Conservation (phyloP, 371 early-diverging fungal genomes). For the Mortierella sp. region DNA sequence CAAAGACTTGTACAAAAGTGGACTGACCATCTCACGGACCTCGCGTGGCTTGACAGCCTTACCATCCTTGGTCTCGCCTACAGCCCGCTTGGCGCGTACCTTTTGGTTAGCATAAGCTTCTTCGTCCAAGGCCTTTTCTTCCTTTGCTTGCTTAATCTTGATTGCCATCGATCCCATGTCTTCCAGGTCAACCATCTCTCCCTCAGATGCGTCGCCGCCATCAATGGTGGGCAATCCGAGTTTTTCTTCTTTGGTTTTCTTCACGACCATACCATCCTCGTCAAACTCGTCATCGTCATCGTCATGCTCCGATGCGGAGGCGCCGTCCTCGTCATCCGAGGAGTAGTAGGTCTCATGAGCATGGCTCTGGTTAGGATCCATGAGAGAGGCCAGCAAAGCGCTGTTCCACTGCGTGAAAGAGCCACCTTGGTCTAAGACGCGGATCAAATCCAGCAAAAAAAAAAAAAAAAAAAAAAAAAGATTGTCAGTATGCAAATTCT, state of each 20-base stretch:
- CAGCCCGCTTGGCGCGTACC: conserved; percentile 60
- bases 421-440: conserved; percentile 58
- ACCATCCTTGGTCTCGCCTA: conserved; percentile 54
- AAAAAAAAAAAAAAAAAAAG: not conserved
- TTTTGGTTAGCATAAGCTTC: conserved; percentile 60
- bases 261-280: conserved; percentile 46
- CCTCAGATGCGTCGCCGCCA: conserved; percentile 56
- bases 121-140: conserved; percentile 66
- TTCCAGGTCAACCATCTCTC: conserved; percentile 81
- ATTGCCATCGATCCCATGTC: conserved; percentile 77
- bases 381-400: conserved; percentile 59
- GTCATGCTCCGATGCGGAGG: conserved; percentile 62
- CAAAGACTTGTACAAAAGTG: conserved; percentile 75
- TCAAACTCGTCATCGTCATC: conserved; percentile 54
- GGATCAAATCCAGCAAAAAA: not conserved
- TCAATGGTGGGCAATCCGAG: conserved; percentile 51
- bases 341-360: conserved; percentile 62
- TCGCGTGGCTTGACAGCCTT: conserved; percentile 53
- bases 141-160: conserved; percentile 67
- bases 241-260: conserved; percentile 50
- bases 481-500: not conserved
- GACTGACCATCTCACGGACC: conserved; percentile 81
- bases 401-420: conserved; percentile 67
- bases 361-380: conserved; percentile 56
- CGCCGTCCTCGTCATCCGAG: conserved; percentile 48